These are phyloP conservation scores for Mollisia scopiformis DNA, from an alignment of 2,329 filamentous ascomycete genomes.

Conservation along the genomic window DNA sequence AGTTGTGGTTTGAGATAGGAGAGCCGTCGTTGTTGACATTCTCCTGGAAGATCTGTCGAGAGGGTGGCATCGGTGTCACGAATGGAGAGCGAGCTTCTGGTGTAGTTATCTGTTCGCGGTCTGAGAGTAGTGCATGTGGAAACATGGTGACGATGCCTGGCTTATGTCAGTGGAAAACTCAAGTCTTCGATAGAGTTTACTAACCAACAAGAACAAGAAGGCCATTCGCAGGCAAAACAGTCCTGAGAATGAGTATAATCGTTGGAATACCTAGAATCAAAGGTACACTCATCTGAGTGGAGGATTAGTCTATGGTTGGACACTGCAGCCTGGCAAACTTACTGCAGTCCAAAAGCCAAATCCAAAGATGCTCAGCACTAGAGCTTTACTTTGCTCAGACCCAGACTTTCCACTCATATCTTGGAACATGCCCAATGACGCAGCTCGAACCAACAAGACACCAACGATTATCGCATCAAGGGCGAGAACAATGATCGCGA, in stretches of 20 bases:
- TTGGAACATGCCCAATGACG: constrained; percentile 29
- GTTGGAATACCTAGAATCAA: constrained; percentile 36
- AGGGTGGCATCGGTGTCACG: constrained; percentile 26
- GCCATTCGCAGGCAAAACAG: constrained; percentile 35
- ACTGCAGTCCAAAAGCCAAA: constrained; percentile 36
- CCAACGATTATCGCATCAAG: constrained; percentile 36
- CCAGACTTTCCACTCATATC: constrained; percentile 19
- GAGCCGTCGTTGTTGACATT: constrained; percentile 28
- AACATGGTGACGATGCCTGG: constrained; percentile 33
- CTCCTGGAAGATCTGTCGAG: constrained; percentile 28
- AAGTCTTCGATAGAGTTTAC: constrained; percentile 9
- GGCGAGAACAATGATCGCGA: constrained; percentile 34
- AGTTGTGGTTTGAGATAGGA: constrained; percentile 27
- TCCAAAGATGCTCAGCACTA: constrained; percentile 31
- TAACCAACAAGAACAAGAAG: constrained; percentile 35
- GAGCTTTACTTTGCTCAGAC: constrained; percentile 30
- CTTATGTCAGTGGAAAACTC: constrained; percentile 7
- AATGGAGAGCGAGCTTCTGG: constrained; percentile 38
- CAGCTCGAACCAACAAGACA: constrained; percentile 28
- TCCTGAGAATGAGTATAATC: constrained; percentile 33
- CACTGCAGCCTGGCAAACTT: constrained; percentile 6
- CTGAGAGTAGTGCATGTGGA: constrained; percentile 26
- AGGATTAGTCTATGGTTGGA: constrained; percentile 19
- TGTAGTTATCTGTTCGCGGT: constrained; percentile 27
- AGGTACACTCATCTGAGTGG: constrained; percentile 32